Evolutionary conservation across 768 basidiomycete species (phyloP), one percentile per base, ranked within the genome.

Genomic region (Auricularia auricula-judae): DNA sequence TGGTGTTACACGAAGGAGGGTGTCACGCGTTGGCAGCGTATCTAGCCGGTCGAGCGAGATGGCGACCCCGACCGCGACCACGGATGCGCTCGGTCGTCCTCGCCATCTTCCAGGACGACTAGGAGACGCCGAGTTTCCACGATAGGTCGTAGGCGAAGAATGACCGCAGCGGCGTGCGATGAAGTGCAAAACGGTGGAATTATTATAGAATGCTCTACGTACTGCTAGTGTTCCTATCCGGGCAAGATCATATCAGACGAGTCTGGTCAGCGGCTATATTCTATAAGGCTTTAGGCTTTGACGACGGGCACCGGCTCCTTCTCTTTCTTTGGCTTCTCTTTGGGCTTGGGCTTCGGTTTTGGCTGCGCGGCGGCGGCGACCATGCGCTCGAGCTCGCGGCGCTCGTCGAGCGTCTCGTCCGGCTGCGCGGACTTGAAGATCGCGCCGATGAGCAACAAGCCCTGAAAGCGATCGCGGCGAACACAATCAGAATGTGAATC

Each of bases 351-450:
- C 34, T 68, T 68, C 59, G 47, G 62, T 76, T 87, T 91, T 29
- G 87, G 85, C 58, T 84, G 75, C 3, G 91, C 91, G 4, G 91
- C 91, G 73, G 92, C 90, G 2, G 91, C 90, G 4, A 93, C 91
- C 82, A 93, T 89, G 65, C 93, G 79, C 76, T 99, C 97, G 21
- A 99, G 84, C 74, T 98, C 93, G 60, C 97, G 83, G 33, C 97
- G 85, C 71, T 97, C 97, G 72, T 89, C 89, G 71, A 97, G 95
- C 7, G 91, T 87, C 72, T 91, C 93, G 71, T 98, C 96, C 2
- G 97, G 89, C 36, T 81, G 72, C 0, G 90, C 83, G 3, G 81
- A 76, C 74, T 95, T 96, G 81, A 98, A 96, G 68, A 96, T 86
- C 16, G 88, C 88, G 5, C 96, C 97, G 39, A 89, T 87, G 16